A percentile compares a stretch with the other conserved stretches of the same genome.
These are phyloP conservation scores for Lachancea sp. DNA, from an alignment of 805 yeast species.

Conservation along the genomic window DNA sequence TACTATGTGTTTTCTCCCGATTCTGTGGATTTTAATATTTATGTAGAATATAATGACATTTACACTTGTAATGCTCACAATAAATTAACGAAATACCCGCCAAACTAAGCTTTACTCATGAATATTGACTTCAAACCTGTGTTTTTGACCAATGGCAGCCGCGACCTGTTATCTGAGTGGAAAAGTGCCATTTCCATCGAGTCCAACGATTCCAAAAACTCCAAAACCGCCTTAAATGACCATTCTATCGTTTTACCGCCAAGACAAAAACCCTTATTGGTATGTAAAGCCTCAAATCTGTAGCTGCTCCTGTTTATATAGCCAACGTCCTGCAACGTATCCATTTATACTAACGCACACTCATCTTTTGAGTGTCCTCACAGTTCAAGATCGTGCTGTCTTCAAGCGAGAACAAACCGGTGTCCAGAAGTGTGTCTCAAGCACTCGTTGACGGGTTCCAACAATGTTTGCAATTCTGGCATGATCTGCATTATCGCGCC, in stretches of 20 bases:
- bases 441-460: neutral
- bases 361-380: too few relatives aligned
- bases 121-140: neutral
- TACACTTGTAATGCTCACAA: too few relatives aligned
- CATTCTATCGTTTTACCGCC: conserved; percentile 7
- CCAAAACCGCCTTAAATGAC: neutral
- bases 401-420: neutral
- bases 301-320: too few relatives aligned
- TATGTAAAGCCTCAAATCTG: conserved; percentile 1
- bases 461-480: conserved; percentile 7
- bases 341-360: conserved; percentile 1
- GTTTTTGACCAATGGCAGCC: neutral
- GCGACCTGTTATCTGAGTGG: neutral
- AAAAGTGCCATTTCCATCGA: neutral
- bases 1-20: too few relatives aligned
- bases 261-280: conserved; percentile 1
- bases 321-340: too few relatives aligned
- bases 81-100: too few relatives aligned
- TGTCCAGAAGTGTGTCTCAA: neutral
- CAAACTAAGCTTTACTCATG: neutral
- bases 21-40: too few relatives aligned
- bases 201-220: neutral
- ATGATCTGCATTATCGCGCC: conserved; percentile 5
- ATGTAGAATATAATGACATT: too few relatives aligned
- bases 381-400: neutral